Percentiles rank a stretch among this genome's conserved stretches.
Evolutionary conservation across 192 early-diverging fungal species (phyloP).

Genomic region (Coemansia sp.): DNA sequence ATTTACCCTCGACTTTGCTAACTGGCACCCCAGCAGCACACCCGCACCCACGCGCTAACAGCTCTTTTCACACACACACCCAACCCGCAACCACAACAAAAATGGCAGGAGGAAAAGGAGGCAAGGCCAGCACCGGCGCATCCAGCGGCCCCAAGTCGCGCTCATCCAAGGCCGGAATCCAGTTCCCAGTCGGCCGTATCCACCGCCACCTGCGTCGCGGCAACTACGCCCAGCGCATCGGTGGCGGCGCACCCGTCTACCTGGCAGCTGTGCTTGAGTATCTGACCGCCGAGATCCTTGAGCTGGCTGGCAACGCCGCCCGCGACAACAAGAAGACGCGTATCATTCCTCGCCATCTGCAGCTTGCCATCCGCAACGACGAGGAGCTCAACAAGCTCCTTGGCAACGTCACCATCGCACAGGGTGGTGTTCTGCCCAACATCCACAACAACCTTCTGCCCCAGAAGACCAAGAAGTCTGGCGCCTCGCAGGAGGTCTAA

Average conservation of each 20-base stretch:
- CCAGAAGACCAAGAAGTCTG: constrained; percentile 74
- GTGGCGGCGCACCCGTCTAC: constrained; percentile 93
- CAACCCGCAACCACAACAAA: constrained; percentile 10
- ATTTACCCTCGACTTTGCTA: neutral
- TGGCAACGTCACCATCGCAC: constrained; percentile 86
- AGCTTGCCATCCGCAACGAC: constrained; percentile 91
- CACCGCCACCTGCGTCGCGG: constrained; percentile 93
- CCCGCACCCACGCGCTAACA: neutral
- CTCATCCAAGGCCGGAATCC: constrained; percentile 88
- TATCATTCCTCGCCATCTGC: constrained; percentile 80
- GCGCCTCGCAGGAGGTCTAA: constrained; percentile 67
- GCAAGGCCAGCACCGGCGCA: constrained; percentile 63
- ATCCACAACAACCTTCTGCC: constrained; percentile 86
- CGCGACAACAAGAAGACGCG: constrained; percentile 94
- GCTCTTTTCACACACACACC: too few species aligned
- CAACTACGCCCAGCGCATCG: constrained; percentile 92
- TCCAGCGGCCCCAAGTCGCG: constrained; percentile 64
- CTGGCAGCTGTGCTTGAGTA: constrained; percentile 96
- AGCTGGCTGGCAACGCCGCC: constrained; percentile 94
- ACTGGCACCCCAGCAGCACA: constrained; percentile 2
- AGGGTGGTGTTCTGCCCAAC: constrained; percentile 94
- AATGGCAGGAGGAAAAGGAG: constrained; percentile 75
- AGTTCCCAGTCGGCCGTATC: constrained; percentile 97
- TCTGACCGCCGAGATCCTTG: constrained; percentile 94
- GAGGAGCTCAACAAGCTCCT: constrained; percentile 94